These are phyloP conservation scores for Solanum boliviense DNA, from an alignment of 257 asterid species.

Conservation along the genomic window DNA sequence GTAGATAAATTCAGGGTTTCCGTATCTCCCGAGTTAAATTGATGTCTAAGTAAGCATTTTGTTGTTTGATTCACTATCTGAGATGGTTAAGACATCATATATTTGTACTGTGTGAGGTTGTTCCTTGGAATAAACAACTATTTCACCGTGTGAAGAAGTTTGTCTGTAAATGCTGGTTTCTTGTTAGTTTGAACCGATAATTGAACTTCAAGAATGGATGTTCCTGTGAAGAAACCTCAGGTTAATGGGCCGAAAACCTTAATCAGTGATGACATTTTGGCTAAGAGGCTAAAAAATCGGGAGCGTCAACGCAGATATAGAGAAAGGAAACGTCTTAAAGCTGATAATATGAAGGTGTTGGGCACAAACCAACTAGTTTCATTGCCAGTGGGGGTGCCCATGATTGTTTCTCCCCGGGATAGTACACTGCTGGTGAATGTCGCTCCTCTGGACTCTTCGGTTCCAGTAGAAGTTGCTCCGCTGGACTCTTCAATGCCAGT, in stretches of 20 bases:
- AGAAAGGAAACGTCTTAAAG: slow-evolving; percentile 77
- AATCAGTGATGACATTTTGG: slow-evolving; percentile 38
- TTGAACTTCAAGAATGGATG: slow-evolving; percentile 26
- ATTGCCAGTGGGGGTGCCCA: slow-evolving; percentile 22
- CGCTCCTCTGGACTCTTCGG: slow-evolving; percentile 8
- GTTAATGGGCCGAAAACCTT: slow-evolving; percentile 26
- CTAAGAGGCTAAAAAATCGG: slow-evolving; percentile 71
- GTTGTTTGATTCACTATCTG: neutral
- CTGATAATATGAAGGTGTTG: slow-evolving; percentile 17
- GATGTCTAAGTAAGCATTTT: neutral
- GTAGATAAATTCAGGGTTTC: neutral
- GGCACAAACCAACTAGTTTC: slow-evolving; percentile 20
- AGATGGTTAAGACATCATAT: neutral
- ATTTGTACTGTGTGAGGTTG: neutral
- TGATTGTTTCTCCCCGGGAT: slow-evolving; percentile 22
- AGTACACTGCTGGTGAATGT: slow-evolving; percentile 1
- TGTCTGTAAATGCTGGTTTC: neutral
- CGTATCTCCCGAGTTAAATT: neutral
- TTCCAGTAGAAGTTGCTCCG: neutral
- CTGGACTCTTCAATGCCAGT: slow-evolving; percentile 20
- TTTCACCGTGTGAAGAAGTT: neutral
- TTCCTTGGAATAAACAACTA: neutral
- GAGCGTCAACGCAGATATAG: slow-evolving; percentile 91
- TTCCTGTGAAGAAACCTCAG: slow-evolving; percentile 24
- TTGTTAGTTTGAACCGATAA: neutral